These are phyloP conservation scores for Lyophyllum atratum DNA, from an alignment of 768 basidiomycete genomes.

Conservation along the genomic window DNA sequence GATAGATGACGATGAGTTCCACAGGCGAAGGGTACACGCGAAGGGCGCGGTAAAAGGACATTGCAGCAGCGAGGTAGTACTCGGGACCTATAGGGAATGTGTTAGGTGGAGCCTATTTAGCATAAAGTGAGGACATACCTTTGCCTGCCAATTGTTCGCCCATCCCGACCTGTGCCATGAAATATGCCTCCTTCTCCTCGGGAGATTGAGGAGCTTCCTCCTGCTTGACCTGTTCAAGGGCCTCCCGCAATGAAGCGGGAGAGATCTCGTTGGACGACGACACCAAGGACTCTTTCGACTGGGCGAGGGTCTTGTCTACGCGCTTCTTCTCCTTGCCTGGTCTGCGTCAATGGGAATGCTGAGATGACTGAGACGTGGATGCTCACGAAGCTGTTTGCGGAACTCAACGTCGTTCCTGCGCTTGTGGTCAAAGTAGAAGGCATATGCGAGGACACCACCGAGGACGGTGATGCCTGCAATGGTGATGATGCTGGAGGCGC, in stretches of 20 bases:
- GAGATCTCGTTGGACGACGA: conserved; percentile 29
- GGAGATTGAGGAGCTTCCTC: conserved; percentile 71
- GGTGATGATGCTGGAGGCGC: conserved; percentile 40
- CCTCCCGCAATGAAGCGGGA: conserved; percentile 59
- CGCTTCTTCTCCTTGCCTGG: conserved; percentile 95
- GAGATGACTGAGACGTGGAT: conserved; percentile 13
- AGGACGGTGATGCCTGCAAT: conserved; percentile 53
- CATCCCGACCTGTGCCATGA: conserved; percentile 85
- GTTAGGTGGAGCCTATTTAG: neutral
- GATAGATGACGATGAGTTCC: conserved; percentile 93
- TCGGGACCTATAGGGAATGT: conserved; percentile 58
- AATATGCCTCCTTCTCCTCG: conserved; percentile 84
- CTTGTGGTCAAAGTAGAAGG: conserved; percentile 93
- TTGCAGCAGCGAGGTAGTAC: conserved; percentile 77
- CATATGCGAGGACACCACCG: conserved; percentile 74
- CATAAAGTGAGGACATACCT: conserved; percentile 52
- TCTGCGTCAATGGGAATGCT: conserved; percentile 13
- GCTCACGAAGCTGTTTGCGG: conserved; percentile 85
- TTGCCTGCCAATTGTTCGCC: conserved; percentile 82
- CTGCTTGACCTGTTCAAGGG: conserved; percentile 63
- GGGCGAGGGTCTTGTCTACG: conserved; percentile 64
- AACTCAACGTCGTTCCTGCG: conserved; percentile 86
- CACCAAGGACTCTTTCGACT: conserved; percentile 40
- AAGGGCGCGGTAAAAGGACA: conserved; percentile 91
- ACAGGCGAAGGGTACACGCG: conserved; percentile 93